Evolutionary conservation across 2,329 filamentous ascomycete genomes (phyloP), one percentile per base, ranked within the genome.

Genomic region (Talaromyces islandicus): DNA sequence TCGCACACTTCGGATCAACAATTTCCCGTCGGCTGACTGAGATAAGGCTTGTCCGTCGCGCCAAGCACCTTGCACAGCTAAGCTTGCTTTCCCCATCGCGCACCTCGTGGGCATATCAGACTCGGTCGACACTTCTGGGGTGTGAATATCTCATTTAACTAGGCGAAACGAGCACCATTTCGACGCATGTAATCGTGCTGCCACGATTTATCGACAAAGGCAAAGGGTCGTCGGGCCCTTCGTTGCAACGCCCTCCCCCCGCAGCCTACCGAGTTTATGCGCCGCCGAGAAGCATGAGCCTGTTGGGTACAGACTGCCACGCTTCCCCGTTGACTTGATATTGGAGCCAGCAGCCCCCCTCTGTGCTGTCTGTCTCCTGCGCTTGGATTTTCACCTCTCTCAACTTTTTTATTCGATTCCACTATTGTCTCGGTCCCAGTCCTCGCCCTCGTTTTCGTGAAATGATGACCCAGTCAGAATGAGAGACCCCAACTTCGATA

Each of bases 401-500:
- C 43, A 24, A 11, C 43, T 24, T 35, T 30, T 32, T 32, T n/a
- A n/a, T n/a, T 27, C 32, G 11, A 35, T 35, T n/a, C 35, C 7
- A 14, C 14, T 14, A 7, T 30, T 30, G 35, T n/a, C 6, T n/a
- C 14, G 35, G 35, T 25, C 1, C 27, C 27, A 17, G 19, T 17
- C n/a, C 17, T 29, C 48, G 12, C 43, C 14, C 12, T 21, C 43
- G 24, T 29, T 52, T 27, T 17, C 27, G 14, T 52, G 51, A 58
- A 52, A 76, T 73, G 73, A 72, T 59, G 64, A 59, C 63, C 62
- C 63, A 54, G 61, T 64, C 68, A 70, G 64, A 65, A 76, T 74
- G 72, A 75, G 68, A 67, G 70, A 73, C 64, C 71, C 72, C 27
- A 68, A 67, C 57, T 63, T 70, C 63, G 67, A 70, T 51, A 74